phyloP scores from a whole-genome alignment of 768 basidiomycete species.

The Neoboletus brunneissimus region DNA sequence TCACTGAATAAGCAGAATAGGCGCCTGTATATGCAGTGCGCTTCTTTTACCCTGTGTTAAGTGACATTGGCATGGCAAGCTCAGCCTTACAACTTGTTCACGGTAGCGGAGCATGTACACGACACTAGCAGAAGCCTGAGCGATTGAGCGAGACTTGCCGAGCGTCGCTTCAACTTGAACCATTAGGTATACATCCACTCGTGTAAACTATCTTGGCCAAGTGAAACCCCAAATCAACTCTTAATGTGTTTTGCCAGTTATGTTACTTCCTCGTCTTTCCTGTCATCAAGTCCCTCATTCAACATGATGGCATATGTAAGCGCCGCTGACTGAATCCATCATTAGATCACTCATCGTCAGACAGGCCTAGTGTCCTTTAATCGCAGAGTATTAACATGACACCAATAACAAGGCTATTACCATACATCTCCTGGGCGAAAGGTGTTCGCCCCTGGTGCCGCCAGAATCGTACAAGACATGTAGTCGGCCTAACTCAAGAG shows the following conservation, averaged over 20 bases:
- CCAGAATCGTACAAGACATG: background rate
- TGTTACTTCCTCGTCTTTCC: background rate
- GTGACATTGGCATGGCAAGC: background rate
- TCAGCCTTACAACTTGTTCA: background rate
- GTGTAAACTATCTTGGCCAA: background rate
- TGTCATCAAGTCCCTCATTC: background rate
- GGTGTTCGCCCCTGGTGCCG: background rate
- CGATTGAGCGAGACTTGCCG: no score
- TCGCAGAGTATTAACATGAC: background rate
- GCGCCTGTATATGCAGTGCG: slow-evolving; percentile 2
- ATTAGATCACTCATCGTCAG: background rate
- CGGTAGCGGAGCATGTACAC: background rate
- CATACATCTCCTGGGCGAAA: background rate
- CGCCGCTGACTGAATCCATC: background rate
- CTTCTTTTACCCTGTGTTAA: background rate
- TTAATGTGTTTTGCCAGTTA: background rate
- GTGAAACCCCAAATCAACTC: background rate
- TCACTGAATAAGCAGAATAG: slow-evolving; percentile 2
- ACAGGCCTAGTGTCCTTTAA: background rate
- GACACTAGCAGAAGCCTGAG: background rate
- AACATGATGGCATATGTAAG: background rate
- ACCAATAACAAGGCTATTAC: background rate
- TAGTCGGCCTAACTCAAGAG: background rate
- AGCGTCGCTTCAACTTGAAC: background rate
- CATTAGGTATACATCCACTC: background rate